Conservation (phyloP, 1,284 basidiomycete genomes). For the Fereydounia khargensis region DNA sequence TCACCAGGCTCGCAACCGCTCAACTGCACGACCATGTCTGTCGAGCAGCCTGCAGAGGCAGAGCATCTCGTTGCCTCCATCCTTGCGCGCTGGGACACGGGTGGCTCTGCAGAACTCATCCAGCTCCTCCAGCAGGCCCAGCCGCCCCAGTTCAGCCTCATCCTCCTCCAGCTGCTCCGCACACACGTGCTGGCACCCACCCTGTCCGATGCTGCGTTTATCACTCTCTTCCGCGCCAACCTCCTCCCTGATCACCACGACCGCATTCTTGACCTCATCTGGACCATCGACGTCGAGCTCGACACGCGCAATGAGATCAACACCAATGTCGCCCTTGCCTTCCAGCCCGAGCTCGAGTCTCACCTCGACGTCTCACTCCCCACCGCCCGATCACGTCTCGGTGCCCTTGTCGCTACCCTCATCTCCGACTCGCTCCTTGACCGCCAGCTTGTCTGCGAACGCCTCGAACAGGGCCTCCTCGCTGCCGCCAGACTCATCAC, state of each 20-base stretch:
- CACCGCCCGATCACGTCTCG: slow-evolving; percentile 8
- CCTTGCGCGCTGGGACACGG: not conserved
- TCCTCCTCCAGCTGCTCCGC: not conserved
- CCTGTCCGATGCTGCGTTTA: not conserved
- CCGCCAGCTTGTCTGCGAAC: slow-evolving; percentile 5
- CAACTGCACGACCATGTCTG: too few relatives aligned
- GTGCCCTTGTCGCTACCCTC: too few relatives aligned
- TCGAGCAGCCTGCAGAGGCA: not conserved
- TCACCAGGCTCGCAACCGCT: too few relatives aligned
- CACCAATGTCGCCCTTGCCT: not conserved
- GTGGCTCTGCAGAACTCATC: not conserved
- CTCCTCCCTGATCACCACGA: slow-evolving; percentile 2
- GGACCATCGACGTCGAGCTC: slow-evolving; percentile 47
- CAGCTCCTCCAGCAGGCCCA: not conserved
- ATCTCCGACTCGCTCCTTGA: slow-evolving; percentile 9
- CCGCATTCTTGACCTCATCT: slow-evolving; percentile 37
- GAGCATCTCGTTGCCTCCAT: not conserved
- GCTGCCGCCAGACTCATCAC: slow-evolving; percentile 27
- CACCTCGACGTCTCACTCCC: slow-evolving; percentile 7
- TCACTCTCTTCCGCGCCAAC: not conserved
- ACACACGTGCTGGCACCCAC: not conserved
- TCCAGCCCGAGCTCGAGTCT: slow-evolving; percentile 1
- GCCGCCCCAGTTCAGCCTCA: not conserved
- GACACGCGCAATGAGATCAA: slow-evolving; percentile 37
- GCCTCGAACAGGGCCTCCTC: slow-evolving; percentile 41